Conservation (phyloP, 495 filamentous ascomycete genomes). For the Talaromyces wortmannii region DNA sequence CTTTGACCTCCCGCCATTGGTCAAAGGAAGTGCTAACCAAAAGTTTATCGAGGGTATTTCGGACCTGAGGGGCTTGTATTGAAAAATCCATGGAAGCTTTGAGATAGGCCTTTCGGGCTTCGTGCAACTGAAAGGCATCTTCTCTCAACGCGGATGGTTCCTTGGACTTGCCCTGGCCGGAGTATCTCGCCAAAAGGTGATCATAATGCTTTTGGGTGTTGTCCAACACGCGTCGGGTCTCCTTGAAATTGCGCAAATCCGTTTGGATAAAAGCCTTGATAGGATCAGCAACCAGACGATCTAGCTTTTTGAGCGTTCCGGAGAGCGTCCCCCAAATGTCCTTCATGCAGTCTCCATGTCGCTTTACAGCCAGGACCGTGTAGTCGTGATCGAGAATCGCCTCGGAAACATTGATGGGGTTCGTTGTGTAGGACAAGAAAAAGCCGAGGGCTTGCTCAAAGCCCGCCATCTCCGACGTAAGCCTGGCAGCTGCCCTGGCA, state of each 20-base stretch:
- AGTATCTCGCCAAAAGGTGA: constrained; percentile 68
- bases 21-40: constrained; percentile 78
- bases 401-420: constrained; percentile 66
- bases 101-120: constrained; percentile 84
- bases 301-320: constrained; percentile 63
- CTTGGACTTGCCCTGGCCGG: constrained; percentile 82
- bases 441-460: constrained; percentile 64
- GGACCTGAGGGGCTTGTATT: constrained; percentile 73
- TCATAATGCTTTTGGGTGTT: constrained; percentile 80
- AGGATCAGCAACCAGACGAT: constrained; percentile 70
- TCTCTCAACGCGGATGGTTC: constrained; percentile 85
- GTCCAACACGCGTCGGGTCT: constrained; percentile 67
- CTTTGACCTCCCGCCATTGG: constrained; percentile 77
- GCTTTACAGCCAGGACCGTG: constrained; percentile 76
- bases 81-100: constrained; percentile 92
- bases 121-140: constrained; percentile 93
- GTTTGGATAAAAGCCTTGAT: constrained; percentile 66
- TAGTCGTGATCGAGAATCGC: constrained; percentile 91
- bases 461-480: constrained; percentile 63
- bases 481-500: constrained; percentile 67
- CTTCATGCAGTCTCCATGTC: constrained; percentile 74
- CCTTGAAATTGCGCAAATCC: constrained; percentile 68
- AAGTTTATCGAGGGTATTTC: constrained; percentile 75
- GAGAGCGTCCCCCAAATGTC: constrained; percentile 83
- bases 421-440: constrained; percentile 66